Evolutionary conservation across 2,329 filamentous ascomycete genomes (phyloP).

Genomic region (Chaetomium globosum): DNA sequence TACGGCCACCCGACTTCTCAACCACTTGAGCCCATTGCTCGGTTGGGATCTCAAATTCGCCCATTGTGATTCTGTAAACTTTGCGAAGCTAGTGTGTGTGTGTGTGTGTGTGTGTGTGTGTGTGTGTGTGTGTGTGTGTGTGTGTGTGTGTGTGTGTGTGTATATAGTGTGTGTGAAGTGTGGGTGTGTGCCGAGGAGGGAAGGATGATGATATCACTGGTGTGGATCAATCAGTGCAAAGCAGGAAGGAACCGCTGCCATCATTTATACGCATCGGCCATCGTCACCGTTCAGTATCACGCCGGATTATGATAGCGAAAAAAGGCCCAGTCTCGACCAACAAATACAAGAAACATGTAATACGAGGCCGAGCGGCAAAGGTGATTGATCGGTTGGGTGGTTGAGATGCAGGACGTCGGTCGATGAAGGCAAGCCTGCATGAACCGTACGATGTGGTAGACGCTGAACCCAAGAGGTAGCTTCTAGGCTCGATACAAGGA

Average conservation of each 20-base stretch:
- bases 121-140: constrained; percentile 5
- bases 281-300: constrained; percentile 15
- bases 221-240: constrained; percentile 5
- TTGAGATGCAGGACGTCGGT: constrained; percentile 12
- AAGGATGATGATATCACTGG: constrained; percentile 23
- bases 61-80: constrained; percentile 41
- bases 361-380: constrained; percentile 16
- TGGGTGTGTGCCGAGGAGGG: constrained; percentile 6
- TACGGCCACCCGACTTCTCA: constrained; percentile 75
- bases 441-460: constrained; percentile 8
- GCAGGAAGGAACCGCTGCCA: not conserved
- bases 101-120: constrained; percentile 1
- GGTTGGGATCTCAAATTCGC: constrained; percentile 63
- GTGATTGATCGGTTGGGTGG: not conserved
- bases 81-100: not conserved
- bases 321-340: not conserved
- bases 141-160: constrained; percentile 2
- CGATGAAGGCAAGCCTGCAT: constrained; percentile 6
- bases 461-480: not conserved
- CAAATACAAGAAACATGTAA: constrained; percentile 10
- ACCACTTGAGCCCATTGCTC: constrained; percentile 92
- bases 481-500: not conserved
- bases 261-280: constrained; percentile 16
- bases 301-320: not conserved
- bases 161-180: too few species aligned